Percentiles rank a stretch among this genome's conserved stretches.
Conservation (phyloP, 768 basidiomycete species). For the Termitomyces sp. region DNA sequence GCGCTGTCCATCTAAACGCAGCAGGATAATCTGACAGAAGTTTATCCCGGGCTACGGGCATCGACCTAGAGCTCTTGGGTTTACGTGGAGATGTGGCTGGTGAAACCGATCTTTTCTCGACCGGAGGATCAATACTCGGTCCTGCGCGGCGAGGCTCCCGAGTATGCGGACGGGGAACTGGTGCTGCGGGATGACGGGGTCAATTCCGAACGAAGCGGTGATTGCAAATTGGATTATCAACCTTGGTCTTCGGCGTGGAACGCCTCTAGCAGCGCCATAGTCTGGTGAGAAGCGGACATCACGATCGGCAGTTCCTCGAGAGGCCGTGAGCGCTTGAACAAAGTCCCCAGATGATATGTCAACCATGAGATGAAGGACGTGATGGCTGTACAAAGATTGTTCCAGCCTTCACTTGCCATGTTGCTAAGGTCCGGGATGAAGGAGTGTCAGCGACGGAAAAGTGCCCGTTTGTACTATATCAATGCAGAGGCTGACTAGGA, state of each 20-base stretch:
- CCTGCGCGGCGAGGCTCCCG: neutral
- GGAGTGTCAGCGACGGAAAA: neutral
- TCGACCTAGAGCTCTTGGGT: neutral
- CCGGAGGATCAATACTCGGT: neutral
- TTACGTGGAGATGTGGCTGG: neutral
- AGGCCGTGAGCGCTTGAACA: slow-evolving; percentile 3
- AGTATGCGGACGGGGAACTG: neutral
- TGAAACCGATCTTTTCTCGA: neutral
- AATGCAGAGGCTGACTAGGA: slow-evolving; percentile 4
- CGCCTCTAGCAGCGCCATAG: slow-evolving; percentile 7
- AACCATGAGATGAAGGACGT: slow-evolving; percentile 12
- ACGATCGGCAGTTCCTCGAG: slow-evolving; percentile 8
- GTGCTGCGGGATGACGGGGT: neutral
- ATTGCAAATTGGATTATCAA: neutral
- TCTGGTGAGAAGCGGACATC: slow-evolving; percentile 7
- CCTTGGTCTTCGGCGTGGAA: slow-evolving; percentile 3
- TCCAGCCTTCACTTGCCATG: slow-evolving; percentile 5
- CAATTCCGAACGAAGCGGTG: neutral
- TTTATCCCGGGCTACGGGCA: neutral
- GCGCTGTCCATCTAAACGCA: slow-evolving; percentile 1
- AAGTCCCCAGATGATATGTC: neutral
- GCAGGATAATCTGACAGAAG: slow-evolving; percentile 6
- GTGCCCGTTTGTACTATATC: neutral
- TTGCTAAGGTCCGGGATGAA: neutral
- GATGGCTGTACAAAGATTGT: slow-evolving; percentile 3